Evolutionary conservation across 1,284 basidiomycete genomes (phyloP).

Genomic region (Porogramme epimiltina): DNA sequence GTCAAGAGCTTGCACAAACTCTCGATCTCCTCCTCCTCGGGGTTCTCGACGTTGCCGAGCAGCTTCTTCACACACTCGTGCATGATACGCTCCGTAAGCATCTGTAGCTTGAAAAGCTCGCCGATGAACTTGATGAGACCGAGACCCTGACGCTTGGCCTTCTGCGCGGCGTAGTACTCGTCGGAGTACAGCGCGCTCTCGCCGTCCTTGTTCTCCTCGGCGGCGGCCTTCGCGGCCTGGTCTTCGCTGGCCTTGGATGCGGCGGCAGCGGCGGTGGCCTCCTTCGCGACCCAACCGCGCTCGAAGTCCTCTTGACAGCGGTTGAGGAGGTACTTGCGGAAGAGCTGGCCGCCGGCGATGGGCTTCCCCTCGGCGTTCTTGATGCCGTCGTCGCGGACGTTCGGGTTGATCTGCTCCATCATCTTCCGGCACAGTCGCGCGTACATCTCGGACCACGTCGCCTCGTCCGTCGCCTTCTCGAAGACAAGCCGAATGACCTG

Average conservation of each 20-base stretch:
- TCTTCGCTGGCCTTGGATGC: slow-evolving; percentile 47
- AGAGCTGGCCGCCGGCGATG: slow-evolving; percentile 88
- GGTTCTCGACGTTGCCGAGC: slow-evolving; percentile 88
- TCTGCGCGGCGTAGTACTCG: slow-evolving; percentile 96
- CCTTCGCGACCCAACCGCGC: slow-evolving; percentile 45
- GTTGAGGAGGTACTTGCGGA: slow-evolving; percentile 70
- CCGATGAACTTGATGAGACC: slow-evolving; percentile 98
- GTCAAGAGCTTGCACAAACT: slow-evolving; percentile 91
- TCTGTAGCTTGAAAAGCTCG: slow-evolving; percentile 95
- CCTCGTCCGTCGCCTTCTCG: slow-evolving; percentile 81
- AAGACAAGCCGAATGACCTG: slow-evolving; percentile 96
- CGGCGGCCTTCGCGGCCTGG: slow-evolving; percentile 60
- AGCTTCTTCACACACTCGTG: slow-evolving; percentile 96
- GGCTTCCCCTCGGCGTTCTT: slow-evolving; percentile 79
- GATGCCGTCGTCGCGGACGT: slow-evolving; percentile 87
- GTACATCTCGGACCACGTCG: slow-evolving; percentile 23
- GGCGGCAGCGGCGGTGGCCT: slow-evolving; percentile 31
- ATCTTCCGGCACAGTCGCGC: slow-evolving; percentile 91
- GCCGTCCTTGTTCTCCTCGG: slow-evolving; percentile 52
- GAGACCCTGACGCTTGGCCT: slow-evolving; percentile 95
- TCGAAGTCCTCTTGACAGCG: slow-evolving; percentile 54
- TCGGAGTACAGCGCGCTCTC: slow-evolving; percentile 85
- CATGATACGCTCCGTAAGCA: slow-evolving; percentile 51
- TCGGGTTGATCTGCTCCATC: slow-evolving; percentile 63
- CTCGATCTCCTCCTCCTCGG: slow-evolving; percentile 98